Evolutionary conservation across 345 rosid genomes (phyloP), one percentile per base, ranked within the genome.

Genomic region (Populus euphratica): DNA sequence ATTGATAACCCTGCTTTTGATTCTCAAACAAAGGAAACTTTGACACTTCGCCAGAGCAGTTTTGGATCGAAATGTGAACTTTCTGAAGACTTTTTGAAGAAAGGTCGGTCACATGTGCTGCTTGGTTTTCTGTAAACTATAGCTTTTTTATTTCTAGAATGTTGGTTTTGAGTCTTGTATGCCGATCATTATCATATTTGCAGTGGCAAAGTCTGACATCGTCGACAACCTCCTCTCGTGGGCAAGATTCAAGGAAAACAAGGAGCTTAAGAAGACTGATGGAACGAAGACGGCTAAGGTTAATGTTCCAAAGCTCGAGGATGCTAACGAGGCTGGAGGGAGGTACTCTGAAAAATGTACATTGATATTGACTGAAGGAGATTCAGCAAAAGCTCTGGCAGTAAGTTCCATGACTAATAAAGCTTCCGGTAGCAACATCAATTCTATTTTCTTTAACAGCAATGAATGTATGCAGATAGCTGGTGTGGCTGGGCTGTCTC

Each of bases 1-100:
- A 91, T 96, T 86, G 99, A 93, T 87, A 96, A 96, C 77, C 98
- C 98, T 70, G 99, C 99, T 52, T 96, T 96, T 78, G 99, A 96
- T 84, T 96, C 99, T 74, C 99, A 96, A 88, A 96, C 99, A 23
- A 96, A 96, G 86, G 99, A 96, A 88, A 92, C 95, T 74, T 77
- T 96, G 90, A 93, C 99, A 17, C 97, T 96, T 80, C 94, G 97
- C 59, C 95, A 92, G 82, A 92, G 95, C 88, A 96, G 92, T 77
- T 94, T 96, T 20, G 99, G 99, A 1, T 92, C 99, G 5, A 91
- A 89, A 83, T 96, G 99, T 78, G 97, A 92, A 79, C 88, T 96
- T 78, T 78, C 93, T 17, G 97, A 96, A 59, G 94, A 91, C 16
- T 78, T 91, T 81, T 79, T 96, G 77, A 93, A 96, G 85, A 92